phyloP scores from a whole-genome alignment of 495 filamentous ascomycete species.

The Tuber magnatum region DNA sequence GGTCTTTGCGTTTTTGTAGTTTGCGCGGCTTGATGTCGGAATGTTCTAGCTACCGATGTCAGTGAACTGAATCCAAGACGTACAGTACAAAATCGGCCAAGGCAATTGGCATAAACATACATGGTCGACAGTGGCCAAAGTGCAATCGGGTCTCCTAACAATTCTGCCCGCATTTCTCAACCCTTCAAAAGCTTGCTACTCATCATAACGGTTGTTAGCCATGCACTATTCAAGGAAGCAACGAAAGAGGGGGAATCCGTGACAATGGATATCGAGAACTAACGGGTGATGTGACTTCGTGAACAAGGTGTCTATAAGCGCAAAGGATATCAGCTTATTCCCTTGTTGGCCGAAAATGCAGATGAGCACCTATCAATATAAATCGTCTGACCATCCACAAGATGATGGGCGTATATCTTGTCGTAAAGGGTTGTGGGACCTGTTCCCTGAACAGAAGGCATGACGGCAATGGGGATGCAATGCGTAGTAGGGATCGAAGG shows the following conservation, averaged over 20 bases:
- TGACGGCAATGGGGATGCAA: conserved; percentile 46
- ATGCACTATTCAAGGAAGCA: conserved; percentile 7
- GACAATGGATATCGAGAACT: conserved; percentile 29
- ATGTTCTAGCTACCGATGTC: conserved; percentile 31
- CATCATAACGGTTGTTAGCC: background rate
- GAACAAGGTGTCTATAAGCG: conserved; percentile 83
- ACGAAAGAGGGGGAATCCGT: conserved; percentile 4
- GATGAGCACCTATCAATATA: conserved; percentile 65
- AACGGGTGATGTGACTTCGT: conserved; percentile 94
- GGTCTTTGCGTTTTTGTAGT: conserved; percentile 44
- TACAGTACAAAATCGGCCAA: background rate
- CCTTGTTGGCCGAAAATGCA: conserved; percentile 6
- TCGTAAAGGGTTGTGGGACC: conserved; percentile 89
- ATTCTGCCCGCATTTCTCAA: conserved; percentile 75
- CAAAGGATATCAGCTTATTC: conserved; percentile 20
- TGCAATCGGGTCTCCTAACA: conserved; percentile 92
- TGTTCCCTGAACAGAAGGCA: conserved; percentile 66
- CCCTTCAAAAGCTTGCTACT: conserved; percentile 93
- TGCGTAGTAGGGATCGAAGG: background rate
- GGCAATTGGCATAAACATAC: conserved; percentile 50
- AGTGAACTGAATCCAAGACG: background rate
- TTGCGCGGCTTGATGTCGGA: conserved; percentile 39
- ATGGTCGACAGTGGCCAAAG: conserved; percentile 92
- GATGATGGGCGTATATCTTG: conserved; percentile 89
- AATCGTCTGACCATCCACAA: conserved; percentile 89